Conservation (phyloP, 495 filamentous ascomycete genomes). For the Lichina pygmaea region DNA sequence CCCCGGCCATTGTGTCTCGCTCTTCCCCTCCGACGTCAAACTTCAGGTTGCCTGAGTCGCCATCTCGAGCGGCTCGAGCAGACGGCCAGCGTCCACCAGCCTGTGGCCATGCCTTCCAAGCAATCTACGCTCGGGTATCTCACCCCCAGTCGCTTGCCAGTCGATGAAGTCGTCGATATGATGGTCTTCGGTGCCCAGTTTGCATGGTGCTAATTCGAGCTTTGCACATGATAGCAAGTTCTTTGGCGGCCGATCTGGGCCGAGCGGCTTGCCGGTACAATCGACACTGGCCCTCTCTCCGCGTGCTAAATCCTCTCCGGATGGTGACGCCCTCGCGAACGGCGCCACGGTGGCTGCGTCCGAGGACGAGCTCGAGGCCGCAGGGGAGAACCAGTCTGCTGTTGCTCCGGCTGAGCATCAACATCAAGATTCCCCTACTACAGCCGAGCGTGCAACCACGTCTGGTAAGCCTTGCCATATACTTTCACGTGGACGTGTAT, state of each 20-base stretch:
- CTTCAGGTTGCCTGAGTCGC: no score
- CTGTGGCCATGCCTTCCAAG: conserved; percentile 1
- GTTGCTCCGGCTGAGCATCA: background rate
- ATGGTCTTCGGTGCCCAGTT: background rate
- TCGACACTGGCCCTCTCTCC: conserved; percentile 41
- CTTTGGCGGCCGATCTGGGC: conserved; percentile 31
- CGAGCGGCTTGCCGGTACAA: conserved; percentile 34
- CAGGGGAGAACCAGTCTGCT: background rate
- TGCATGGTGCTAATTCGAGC: background rate
- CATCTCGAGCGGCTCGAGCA: no score
- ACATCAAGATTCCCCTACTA: background rate
- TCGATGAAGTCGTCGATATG: background rate
- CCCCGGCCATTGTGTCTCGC: no score
- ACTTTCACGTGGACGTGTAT: background rate
- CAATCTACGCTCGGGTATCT: conserved; percentile 4
- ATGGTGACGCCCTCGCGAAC: conserved; percentile 4
- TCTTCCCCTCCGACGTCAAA: no score
- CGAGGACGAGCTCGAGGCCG: background rate
- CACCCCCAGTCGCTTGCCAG: background rate
- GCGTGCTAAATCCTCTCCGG: background rate
- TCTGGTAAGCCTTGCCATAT: background rate
- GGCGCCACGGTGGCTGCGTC: background rate
- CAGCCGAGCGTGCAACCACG: background rate
- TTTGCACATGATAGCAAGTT: conserved; percentile 29
- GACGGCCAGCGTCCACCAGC: background rate